Percentiles rank a stretch among this genome's conserved stretches.
Evolutionary conservation across 176 grass and related monocot species (phyloP).

Genomic region (Zoysia pacifica): DNA sequence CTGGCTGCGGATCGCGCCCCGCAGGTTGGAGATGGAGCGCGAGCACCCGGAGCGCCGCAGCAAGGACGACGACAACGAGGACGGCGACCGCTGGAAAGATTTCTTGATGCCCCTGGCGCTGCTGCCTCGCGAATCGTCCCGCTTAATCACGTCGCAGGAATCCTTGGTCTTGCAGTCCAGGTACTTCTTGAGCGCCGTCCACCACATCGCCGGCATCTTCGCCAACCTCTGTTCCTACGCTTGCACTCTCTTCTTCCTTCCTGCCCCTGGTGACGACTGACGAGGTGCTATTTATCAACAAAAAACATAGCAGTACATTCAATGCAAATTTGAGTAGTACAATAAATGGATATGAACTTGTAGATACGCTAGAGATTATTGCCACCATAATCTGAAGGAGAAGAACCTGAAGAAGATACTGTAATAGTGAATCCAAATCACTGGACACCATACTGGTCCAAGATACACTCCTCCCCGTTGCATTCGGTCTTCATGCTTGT

Average conservation of each 20-base stretch:
- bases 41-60: conserved; percentile 63
- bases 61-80: conserved; percentile 32
- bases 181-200: conserved; percentile 70
- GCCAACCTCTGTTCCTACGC: not conserved
- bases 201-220: conserved; percentile 60
- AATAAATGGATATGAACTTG: not conserved
- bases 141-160: conserved; percentile 49
- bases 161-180: conserved; percentile 63
- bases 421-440: not conserved
- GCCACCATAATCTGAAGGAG: not conserved
- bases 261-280: not conserved
- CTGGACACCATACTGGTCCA: not conserved
- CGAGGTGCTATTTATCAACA: conserved; percentile 14
- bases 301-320: not conserved
- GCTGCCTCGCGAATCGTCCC: conserved; percentile 31
- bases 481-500: not conserved
- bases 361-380: not conserved
- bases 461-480: not conserved
- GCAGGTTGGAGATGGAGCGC: conserved; percentile 71
- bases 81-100: conserved; percentile 21
- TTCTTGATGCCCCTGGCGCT: conserved; percentile 31
- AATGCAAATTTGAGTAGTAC: not conserved
- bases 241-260: not conserved
- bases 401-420: not conserved
- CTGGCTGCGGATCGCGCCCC: conserved; percentile 54